Evolutionary conservation across 306 rosid genomes (phyloP), one percentile per base, ranked within the genome.

Genomic region (Cucurbita ficifolia): DNA sequence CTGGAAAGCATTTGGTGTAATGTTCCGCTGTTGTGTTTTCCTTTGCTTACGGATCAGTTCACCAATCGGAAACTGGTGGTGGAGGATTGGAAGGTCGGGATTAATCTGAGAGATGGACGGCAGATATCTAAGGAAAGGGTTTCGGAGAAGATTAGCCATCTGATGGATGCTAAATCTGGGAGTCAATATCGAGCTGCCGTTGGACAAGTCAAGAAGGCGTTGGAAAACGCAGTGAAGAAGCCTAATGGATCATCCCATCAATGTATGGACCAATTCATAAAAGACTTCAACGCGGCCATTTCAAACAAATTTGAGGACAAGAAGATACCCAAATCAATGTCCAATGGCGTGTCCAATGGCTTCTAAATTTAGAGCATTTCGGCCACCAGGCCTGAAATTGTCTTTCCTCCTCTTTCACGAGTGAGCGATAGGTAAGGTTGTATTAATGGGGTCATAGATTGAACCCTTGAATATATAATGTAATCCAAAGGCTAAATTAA

Each of bases 61-160:
- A 88, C 94, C 2, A 88, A 86, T 50, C 40, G 89, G n/a, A 86
- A 84, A 64, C 18, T 86, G 63, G 85, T 81, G n/a, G 90, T 86
- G 5, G 83, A 88, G 14, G 87, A 86, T 64, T 88, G 90, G 94
- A 80, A 45, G 85, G 60, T 86, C 0, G 95, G 91, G 68, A 77
- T 80, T 55, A 81, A 83, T 65, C 64, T 86, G 36, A 68, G 73
- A 6, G 74, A 73, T 22, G 53, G 16, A 61, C 49, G 39, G 64
- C 12, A 35, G 5, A 75, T 83, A 22, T 46, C 49, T 0, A 76
- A 78, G 78, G 70, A 76, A 58, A 76, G 70, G 10, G 84, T 88
- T 7, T 62, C 85, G 1, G 40, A 78, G 8, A 83, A 78, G 29
- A 67, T 86, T 13, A 76, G 35, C 56, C 84, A 61, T 49, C 29